A percentile compares a stretch with the other conserved stretches of the same genome.
Conservation (phyloP, 2,329 filamentous ascomycete genomes). For the Ophioceras dolichostomum region DNA sequence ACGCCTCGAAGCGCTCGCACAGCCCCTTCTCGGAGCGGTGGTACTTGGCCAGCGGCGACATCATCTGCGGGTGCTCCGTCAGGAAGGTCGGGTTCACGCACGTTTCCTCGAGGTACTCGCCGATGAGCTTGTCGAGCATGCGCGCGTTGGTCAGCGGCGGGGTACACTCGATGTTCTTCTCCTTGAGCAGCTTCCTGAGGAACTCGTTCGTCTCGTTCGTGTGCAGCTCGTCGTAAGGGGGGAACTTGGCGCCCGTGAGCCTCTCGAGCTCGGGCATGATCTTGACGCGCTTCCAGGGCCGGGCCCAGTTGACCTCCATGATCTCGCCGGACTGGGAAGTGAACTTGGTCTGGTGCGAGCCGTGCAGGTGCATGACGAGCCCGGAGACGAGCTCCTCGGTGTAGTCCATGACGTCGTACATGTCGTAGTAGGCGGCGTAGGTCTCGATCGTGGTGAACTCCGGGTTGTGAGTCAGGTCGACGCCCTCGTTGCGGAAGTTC, state of each 20-base stretch:
- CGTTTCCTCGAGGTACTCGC: constrained; percentile 89
- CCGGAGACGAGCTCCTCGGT: constrained; percentile 90
- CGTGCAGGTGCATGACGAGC: constrained; percentile 80
- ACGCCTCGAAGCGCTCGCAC: constrained; percentile 94
- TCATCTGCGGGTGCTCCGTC: constrained; percentile 61
- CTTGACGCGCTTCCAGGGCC: constrained; percentile 83
- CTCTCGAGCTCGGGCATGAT: constrained; percentile 94
- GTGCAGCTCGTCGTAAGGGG: constrained; percentile 77
- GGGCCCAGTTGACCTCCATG: constrained; percentile 91
- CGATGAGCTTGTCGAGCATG: constrained; percentile 91
- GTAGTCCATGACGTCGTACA: constrained; percentile 80
- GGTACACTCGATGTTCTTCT: constrained; percentile 81
- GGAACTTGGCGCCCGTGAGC: constrained; percentile 86
- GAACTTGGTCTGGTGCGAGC: constrained; percentile 74
- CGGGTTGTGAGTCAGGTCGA: constrained; percentile 90
- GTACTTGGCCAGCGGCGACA: constrained; percentile 95
- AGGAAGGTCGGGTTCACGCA: constrained; percentile 93
- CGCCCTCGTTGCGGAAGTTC: constrained; percentile 89
- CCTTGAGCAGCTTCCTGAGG: constrained; percentile 71
- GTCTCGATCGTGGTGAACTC: constrained; percentile 98
- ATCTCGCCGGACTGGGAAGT: constrained; percentile 76
- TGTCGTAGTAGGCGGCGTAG: constrained; percentile 86
- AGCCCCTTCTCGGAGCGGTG: constrained; percentile 72
- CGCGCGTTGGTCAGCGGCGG: constrained; percentile 86
- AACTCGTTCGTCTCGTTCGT: constrained; percentile 82